Base-by-base conservation (phyloP, 306 rosid species). In the Canavalia ensiformis region DNA sequence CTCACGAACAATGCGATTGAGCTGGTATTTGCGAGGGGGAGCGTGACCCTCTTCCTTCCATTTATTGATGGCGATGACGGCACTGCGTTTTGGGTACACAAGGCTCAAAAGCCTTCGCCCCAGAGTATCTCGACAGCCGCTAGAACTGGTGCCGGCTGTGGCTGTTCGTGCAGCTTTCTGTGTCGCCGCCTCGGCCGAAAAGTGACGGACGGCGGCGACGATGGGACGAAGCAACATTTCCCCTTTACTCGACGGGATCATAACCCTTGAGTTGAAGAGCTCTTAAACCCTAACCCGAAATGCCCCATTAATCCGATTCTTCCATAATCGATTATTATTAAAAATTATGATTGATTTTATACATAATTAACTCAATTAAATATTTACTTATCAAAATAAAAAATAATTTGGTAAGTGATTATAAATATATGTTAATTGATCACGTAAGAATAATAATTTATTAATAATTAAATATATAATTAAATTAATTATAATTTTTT, bases 1-100 rank as follows among this genome's bases (percentile, higher is more conserved):
- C 87, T 93, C 97, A 2, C 97, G 95, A 47, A 93, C 88, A 42
- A 91, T 88, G 67, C 92, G 99, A 81, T 91, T 95, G 90, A 95
- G 95, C 85, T 89, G 91, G 83, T 90, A 95, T 72, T 93, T 95
- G 69, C 88, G 87, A n/a, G 91, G 92, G 60, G 84, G 86, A 5
- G 75, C 78, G 84, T 76, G 89, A 77, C 97, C 97, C 62, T 91
- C 97, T 86, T 95, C 97, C 76, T 83, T 86, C 99, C 99, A 95
- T 77, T 95, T 92, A 33, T 81, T 89, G 75, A 95, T 84, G 44
- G 95, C 70, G 35, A 89, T 78, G 54, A 84, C 97, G 25, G 97
- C 97, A 86, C 98, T 95, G 66, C 92, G 93, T 83, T 93, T 95
- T 6, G 93, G 74, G 89, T 83, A 88, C 31, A 84, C 89, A 31